phyloP scores from a whole-genome alignment of 2,329 filamentous ascomycete species.

The Fusarium sp. region DNA sequence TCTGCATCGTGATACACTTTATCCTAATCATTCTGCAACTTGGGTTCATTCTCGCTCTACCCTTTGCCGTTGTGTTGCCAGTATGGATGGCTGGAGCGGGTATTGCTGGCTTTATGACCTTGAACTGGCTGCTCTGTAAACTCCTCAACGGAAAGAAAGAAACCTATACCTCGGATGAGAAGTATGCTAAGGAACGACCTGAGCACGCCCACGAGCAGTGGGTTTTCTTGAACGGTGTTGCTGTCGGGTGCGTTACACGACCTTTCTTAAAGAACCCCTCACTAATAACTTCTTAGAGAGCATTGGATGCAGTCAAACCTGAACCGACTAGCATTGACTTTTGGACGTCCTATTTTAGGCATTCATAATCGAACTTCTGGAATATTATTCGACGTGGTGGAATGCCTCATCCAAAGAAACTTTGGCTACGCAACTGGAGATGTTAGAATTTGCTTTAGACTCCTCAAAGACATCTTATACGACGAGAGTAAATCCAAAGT shows the following conservation, averaged over 20 bases:
- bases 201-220: constrained; percentile 75
- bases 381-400: constrained; percentile 79
- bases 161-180: constrained; percentile 64
- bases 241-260: constrained; percentile 64
- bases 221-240: constrained; percentile 84
- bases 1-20: constrained; percentile 68
- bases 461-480: constrained; percentile 73
- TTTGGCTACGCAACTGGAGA: constrained; percentile 79
- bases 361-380: constrained; percentile 82
- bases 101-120: constrained; percentile 58
- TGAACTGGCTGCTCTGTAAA: constrained; percentile 65
- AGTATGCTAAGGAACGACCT: constrained; percentile 62
- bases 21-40: constrained; percentile 71
- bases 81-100: constrained; percentile 60
- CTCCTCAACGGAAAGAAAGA: constrained; percentile 63
- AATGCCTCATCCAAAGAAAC: constrained; percentile 82
- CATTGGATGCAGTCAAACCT: constrained; percentile 79
- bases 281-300: constrained; percentile 54
- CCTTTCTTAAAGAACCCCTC: neutral
- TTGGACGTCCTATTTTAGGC: constrained; percentile 76
- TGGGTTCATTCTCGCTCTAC: constrained; percentile 69
- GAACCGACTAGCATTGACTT: constrained; percentile 77
- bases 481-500: constrained; percentile 74
- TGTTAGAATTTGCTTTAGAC: constrained; percentile 70
- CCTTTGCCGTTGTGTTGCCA: constrained; percentile 61